Evolutionary conservation across 164 flowering plant species (phyloP).

Genomic region (Annona squamosa): DNA sequence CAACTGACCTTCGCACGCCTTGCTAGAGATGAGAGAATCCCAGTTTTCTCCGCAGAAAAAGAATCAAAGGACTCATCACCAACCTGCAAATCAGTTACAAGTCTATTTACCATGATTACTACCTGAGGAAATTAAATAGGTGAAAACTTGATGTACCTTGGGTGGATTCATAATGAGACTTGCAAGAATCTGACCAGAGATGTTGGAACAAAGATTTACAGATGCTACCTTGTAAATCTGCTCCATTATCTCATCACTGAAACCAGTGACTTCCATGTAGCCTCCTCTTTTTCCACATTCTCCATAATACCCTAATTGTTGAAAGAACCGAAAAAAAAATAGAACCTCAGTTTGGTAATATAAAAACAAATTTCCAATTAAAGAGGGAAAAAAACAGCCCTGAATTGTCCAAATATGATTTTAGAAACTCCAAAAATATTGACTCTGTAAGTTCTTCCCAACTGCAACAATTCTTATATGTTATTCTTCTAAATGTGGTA

Average conservation of each 20-base stretch:
- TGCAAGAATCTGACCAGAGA: slow-evolving; percentile 95
- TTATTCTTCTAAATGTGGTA: background rate
- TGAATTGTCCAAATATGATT: background rate
- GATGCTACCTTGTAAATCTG: slow-evolving; percentile 97
- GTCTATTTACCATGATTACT: background rate
- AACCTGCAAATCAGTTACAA: slow-evolving; percentile 39
- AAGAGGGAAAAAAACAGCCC: background rate
- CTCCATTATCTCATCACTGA: slow-evolving; percentile 66
- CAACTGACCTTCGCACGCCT: slow-evolving; percentile 89
- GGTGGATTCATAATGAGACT: slow-evolving; percentile 99
- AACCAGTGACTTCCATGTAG: slow-evolving; percentile 98
- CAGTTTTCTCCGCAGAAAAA: slow-evolving; percentile 71
- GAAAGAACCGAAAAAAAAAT: background rate
- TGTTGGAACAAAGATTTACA: slow-evolving; percentile 92
- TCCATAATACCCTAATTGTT: slow-evolving; percentile 69
- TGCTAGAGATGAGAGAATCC: slow-evolving; percentile 75
- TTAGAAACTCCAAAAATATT: background rate
- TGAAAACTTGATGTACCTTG: slow-evolving; percentile 38
- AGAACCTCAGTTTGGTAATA: background rate
- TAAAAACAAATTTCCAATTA: background rate
- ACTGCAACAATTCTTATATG: background rate
- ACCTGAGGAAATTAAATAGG: background rate
- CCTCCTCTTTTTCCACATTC: slow-evolving; percentile 99
- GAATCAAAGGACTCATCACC: slow-evolving; percentile 96
- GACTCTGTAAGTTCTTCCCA: background rate